These are phyloP conservation scores for Eucalyptus sideroxylon DNA, from an alignment of 345 rosid genomes.

Conservation along the genomic window DNA sequence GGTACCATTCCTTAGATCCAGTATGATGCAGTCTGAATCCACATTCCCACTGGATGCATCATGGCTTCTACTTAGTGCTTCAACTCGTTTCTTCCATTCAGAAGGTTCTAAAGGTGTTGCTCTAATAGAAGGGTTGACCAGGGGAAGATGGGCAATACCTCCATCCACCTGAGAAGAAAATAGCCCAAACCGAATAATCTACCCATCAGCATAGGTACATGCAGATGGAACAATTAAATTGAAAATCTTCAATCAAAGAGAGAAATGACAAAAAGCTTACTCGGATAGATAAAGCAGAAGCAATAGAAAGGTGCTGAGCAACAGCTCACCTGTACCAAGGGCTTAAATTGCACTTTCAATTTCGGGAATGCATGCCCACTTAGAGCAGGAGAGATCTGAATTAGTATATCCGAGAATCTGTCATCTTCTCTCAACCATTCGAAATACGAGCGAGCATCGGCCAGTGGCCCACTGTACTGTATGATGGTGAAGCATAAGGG, in stretches of 20 bases:
- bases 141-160: conserved; percentile 73
- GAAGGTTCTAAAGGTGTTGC: conserved; percentile 74
- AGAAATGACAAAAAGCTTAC: not conserved
- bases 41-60: conserved; percentile 11
- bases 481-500: conserved; percentile 1
- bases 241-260: not conserved
- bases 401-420: conserved; percentile 58
- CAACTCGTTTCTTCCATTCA: conserved; percentile 69
- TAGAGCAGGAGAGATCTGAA: conserved; percentile 75
- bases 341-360: conserved; percentile 76
- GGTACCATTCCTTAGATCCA: conserved; percentile 94
- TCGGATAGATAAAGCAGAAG: not conserved
- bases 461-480: conserved; percentile 92
- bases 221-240: not conserved
- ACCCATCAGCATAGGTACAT: not conserved
- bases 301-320: not conserved
- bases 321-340: conserved; percentile 77
- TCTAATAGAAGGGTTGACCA: conserved; percentile 59
- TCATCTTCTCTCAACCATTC: conserved; percentile 68
- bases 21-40: conserved; percentile 28
- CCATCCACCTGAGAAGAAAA: conserved; percentile 55
- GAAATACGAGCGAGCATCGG: conserved; percentile 66
- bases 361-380: conserved; percentile 84
- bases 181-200: not conserved
- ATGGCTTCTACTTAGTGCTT: conserved; percentile 13